phyloP scores from a whole-genome alignment of 1,139 yeast species.

The Ogataea hybrid region DNA sequence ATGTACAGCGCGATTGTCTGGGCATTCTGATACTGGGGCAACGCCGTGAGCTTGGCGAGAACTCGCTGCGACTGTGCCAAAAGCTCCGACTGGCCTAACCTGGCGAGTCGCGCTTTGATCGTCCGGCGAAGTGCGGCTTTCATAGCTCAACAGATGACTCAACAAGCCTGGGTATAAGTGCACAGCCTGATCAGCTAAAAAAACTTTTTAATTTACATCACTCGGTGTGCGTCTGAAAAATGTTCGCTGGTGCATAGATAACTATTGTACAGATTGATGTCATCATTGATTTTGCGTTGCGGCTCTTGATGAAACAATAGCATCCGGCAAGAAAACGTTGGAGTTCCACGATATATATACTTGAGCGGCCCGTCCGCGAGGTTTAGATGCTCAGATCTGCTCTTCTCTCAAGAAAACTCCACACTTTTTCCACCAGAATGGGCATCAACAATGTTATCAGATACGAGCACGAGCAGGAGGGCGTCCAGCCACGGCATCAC shows the following conservation, averaged over 20 bases:
- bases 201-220: constrained; percentile 13
- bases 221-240: constrained; percentile 7
- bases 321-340: background rate
- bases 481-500: constrained; percentile 7
- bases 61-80: constrained; percentile 9
- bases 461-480: constrained; percentile 23
- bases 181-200: constrained; percentile 7
- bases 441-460: constrained; percentile 25
- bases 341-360: background rate
- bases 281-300: constrained; percentile 10
- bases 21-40: constrained; percentile 34
- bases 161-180: background rate
- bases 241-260: constrained; percentile 1
- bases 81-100: constrained; percentile 7
- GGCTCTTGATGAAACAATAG: constrained; percentile 1
- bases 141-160: constrained; percentile 9
- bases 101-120: constrained; percentile 4
- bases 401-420: background rate
- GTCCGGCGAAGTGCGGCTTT: constrained; percentile 3
- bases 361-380: background rate
- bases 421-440: constrained; percentile 14
- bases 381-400: constrained; percentile 3
- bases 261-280: background rate
- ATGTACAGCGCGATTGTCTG: constrained; percentile 57
- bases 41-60: constrained; percentile 1